Conservation (phyloP, 139 green algal species). For the Auxenochlorella protothecoides region DNA sequence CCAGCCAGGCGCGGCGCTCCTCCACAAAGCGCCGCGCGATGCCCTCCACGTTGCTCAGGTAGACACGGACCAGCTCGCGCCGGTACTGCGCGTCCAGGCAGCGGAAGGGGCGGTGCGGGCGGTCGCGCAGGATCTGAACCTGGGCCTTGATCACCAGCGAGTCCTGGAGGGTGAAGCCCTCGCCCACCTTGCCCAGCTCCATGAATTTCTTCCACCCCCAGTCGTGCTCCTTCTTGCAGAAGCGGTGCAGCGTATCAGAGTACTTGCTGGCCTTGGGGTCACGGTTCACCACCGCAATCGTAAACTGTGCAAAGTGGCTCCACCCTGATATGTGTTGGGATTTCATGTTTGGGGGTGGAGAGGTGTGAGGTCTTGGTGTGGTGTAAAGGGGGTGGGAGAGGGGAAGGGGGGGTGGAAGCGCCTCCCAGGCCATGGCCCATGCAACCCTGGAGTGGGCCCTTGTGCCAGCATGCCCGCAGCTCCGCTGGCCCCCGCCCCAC, state of each 20-base stretch:
- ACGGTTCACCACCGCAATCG: conserved; percentile 96
- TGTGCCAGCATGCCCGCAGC: too few species aligned
- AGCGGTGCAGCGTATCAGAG: conserved; percentile 95
- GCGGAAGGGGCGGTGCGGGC: conserved; percentile 66
- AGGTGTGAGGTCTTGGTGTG: too few species aligned
- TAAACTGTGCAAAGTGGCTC: conserved; percentile 98
- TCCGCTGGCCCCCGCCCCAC: too few species aligned
- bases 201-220: conserved; percentile 99
- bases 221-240: conserved; percentile 99
- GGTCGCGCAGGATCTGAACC: conserved; percentile 83
- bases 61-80: conserved; percentile 93
- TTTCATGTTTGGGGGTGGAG: too few species aligned
- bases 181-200: conserved; percentile 74
- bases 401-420: conserved; percentile 1
- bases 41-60: conserved; percentile 94
- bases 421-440: too few species aligned
- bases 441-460: too few species aligned
- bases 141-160: conserved; percentile 96
- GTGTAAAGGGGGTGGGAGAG: too few species aligned
- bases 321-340: conserved; percentile 50
- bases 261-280: conserved; percentile 97
- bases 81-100: conserved; percentile 94
- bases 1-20: conserved; percentile 66
- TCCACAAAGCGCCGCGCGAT: conserved; percentile 90
- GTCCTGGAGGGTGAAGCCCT: conserved; percentile 87